A percentile compares a stretch with the other conserved stretches of the same genome.
These are phyloP conservation scores for Diaporthe longicolla DNA, from an alignment of 2,329 filamentous ascomycete genomes.

Conservation along the genomic window DNA sequence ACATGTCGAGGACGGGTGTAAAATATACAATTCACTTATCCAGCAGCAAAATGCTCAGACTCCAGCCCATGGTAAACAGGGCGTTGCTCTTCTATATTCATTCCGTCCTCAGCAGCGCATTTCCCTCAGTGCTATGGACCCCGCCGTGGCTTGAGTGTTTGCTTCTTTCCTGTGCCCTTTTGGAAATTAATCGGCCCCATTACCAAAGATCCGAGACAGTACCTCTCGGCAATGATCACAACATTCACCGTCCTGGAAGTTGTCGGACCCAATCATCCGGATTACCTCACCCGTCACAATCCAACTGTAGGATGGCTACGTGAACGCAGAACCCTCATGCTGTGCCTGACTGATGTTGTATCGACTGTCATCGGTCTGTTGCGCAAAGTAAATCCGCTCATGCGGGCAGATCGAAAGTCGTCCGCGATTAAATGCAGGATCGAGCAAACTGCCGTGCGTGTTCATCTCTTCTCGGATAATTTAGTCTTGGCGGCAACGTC, in stretches of 20 bases:
- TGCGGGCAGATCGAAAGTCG: no score
- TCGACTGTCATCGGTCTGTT: background rate
- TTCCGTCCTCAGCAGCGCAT: no score
- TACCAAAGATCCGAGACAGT: background rate
- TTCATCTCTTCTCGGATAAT: background rate
- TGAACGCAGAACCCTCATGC: no score
- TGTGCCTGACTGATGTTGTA: no score
- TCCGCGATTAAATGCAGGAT: background rate
- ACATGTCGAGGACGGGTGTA: background rate
- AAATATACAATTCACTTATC: fast-evolving
- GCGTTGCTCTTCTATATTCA: background rate
- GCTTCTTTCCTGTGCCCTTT: background rate
- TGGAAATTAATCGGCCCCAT: background rate
- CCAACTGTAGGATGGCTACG: background rate
- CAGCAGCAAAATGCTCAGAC: no score
- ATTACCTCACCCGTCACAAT: fast-evolving
- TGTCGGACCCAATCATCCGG: background rate
- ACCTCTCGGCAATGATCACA: background rate
- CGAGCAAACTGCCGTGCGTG: background rate
- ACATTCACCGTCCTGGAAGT: background rate
- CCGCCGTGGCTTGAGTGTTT: background rate
- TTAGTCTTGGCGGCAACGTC: background rate
- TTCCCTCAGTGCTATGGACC: background rate
- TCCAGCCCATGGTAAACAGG: fast-evolving
- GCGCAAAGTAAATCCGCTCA: background rate